These are phyloP conservation scores for Hypoxylon sp. DNA, from an alignment of 2,329 filamentous ascomycete species.

Conservation along the genomic window DNA sequence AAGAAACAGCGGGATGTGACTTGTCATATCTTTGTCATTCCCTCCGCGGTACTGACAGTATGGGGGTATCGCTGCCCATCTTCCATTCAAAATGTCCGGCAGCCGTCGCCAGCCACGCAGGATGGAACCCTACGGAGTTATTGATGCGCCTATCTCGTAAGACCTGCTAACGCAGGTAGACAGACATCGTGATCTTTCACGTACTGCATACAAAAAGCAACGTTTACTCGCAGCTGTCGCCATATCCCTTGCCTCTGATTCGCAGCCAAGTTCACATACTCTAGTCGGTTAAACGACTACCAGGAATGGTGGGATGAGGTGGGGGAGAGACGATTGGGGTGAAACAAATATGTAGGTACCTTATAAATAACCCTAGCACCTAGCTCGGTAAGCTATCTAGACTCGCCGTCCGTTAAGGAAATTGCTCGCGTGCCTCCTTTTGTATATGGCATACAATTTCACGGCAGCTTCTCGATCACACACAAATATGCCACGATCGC, in stretches of 20 bases:
- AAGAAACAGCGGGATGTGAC: constrained; percentile 22
- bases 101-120: constrained; percentile 3
- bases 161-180: constrained; percentile 3
- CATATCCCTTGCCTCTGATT: constrained; percentile 1
- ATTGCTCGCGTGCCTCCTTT: constrained; percentile 36
- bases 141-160: constrained; percentile 20
- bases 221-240: background rate
- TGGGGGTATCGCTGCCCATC: background rate
- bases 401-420: constrained; percentile 30
- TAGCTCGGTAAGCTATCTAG: constrained; percentile 13
- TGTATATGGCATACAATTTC: constrained; percentile 22
- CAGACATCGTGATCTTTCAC: background rate
- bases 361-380: constrained; percentile 11
- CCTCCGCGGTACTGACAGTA: background rate
- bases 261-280: background rate
- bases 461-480: constrained; percentile 14
- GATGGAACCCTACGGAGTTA: constrained; percentile 11
- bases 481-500: constrained; percentile 7
- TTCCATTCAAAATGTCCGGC: constrained; percentile 10
- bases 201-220: background rate
- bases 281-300: constrained; percentile 16
- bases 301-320: constrained; percentile 16
- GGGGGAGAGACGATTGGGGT: constrained; percentile 1
- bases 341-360: constrained; percentile 18
- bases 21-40: constrained; percentile 21